phyloP scores from a whole-genome alignment of 768 basidiomycete species.

The Phanerodontia chrysosporium region DNA sequence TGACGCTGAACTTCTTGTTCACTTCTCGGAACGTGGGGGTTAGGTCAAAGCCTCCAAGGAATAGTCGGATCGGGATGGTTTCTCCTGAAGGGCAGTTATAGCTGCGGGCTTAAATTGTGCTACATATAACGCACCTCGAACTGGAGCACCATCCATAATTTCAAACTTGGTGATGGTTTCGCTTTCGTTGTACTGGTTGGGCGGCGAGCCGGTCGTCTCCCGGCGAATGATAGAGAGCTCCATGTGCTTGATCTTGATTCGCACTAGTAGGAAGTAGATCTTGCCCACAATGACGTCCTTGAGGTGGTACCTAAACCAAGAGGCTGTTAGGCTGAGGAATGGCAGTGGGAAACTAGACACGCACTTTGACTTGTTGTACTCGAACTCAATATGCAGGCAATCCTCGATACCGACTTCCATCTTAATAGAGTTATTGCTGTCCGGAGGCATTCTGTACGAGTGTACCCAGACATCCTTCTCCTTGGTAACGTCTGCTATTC shows the following conservation, averaged over 20 bases:
- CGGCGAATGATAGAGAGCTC: constrained; percentile 96
- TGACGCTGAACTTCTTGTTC: constrained; percentile 97
- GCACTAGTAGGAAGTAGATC: constrained; percentile 96
- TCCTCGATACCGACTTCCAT: constrained; percentile 99
- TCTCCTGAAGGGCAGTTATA: constrained; percentile 57
- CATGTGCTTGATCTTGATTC: constrained; percentile 99
- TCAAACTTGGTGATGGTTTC: constrained; percentile 99
- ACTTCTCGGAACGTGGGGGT: constrained; percentile 99
- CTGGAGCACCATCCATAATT: constrained; percentile 98
- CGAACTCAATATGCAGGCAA: constrained; percentile 97
- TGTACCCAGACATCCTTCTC: constrained; percentile 98
- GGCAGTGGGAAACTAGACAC: constrained; percentile 23
- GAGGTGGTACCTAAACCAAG: constrained; percentile 76
- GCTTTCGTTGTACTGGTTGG: constrained; percentile 99
- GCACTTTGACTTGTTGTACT: constrained; percentile 99
- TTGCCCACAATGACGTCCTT: constrained; percentile 99
- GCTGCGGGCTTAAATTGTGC: background rate
- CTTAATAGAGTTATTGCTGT: constrained; percentile 96
- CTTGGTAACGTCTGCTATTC: constrained; percentile 91
- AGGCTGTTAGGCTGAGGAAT: background rate
- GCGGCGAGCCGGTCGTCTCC: constrained; percentile 94
- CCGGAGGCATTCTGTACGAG: constrained; percentile 97
- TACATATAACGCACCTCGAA: constrained; percentile 61
- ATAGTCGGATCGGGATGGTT: constrained; percentile 95
- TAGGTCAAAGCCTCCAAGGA: constrained; percentile 96